Evolutionary conservation across 1,139 yeast genomes (phyloP), one percentile per base, ranked within the genome.

Genomic region (Zygosaccharomyces pseudobailii): DNA sequence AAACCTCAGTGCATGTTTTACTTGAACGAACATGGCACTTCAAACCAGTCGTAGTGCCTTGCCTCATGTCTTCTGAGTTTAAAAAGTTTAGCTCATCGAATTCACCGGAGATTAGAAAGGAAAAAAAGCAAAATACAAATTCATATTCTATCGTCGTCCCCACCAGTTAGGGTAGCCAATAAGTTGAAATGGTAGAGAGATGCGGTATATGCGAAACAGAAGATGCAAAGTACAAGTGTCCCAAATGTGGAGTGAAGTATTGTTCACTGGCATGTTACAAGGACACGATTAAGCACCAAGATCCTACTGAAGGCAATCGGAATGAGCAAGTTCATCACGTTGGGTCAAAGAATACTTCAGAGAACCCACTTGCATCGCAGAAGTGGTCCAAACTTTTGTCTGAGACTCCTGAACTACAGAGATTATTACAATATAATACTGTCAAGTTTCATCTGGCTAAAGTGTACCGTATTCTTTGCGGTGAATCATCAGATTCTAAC

Each of bases 241-340:
- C 88, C 2, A 75, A 71, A 51, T 82, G 88, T 55, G 55, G 59
- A 0, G 52, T 67, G 3, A 57, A 58, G 33, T 74, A 75, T 62
- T 84, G 90, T 56, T 79, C 87, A 0, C 49, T 84, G 8, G 55
- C 50, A 1, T 84, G 90, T 55, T 84, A 75, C 61, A 83, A 82
- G 43, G 51, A 61, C 66, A 71, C 21, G 43, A 70, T 66, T 9
- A 53, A 52, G 7, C 87, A 81, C 56, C 48, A 40, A 5, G 73
- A 70, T 51, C 56, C 56, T 6, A 57, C 58, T 22, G 36, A 33
- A 19, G 41, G 40, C 34, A 49, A 49, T 19, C 9, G 21, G 6
- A 42, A 35, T 20, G 43, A 41, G 30, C 37, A 20, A 33, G 33
- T 8, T 35, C 42, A 21, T 30, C 33, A 36, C n/a, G 30, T 19